A percentile compares a stretch with the other conserved stretches of the same genome.
Conservation (phyloP, 805 yeast genomes). For the Brettanomyces custersianus region DNA sequence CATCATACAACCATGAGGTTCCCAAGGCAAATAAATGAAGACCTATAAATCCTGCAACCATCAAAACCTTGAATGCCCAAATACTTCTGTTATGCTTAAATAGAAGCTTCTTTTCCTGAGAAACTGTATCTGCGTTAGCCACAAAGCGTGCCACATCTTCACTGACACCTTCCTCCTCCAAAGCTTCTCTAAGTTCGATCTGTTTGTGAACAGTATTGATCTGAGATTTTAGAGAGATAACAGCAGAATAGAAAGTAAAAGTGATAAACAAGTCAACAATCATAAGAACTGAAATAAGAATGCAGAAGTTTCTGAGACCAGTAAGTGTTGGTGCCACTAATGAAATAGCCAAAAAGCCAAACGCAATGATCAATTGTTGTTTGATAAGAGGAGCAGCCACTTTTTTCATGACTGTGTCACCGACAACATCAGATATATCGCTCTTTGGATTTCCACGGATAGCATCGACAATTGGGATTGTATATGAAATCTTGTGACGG, state of each 20-base stretch:
- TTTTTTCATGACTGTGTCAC: slow-evolving; percentile 23
- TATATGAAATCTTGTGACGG: slow-evolving; percentile 70
- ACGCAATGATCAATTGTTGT: slow-evolving; percentile 67
- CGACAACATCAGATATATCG: slow-evolving; percentile 25
- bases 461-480: slow-evolving; percentile 46
- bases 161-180: slow-evolving; percentile 90
- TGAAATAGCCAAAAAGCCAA: slow-evolving; percentile 60
- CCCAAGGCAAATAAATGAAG: slow-evolving; percentile 64
- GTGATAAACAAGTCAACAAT: slow-evolving; percentile 64
- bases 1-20: slow-evolving; percentile 58
- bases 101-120: slow-evolving; percentile 19
- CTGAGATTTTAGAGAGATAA: slow-evolving; percentile 81
- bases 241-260: slow-evolving; percentile 74
- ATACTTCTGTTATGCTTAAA: slow-evolving; percentile 34
- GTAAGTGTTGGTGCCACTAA: slow-evolving; percentile 57
- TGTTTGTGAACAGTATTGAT: slow-evolving; percentile 79
- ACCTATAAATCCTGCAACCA: slow-evolving; percentile 49
- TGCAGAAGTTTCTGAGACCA: slow-evolving; percentile 74
- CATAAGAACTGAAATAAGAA: slow-evolving; percentile 62
- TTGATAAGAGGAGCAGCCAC: slow-evolving; percentile 50
- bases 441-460: slow-evolving; percentile 19
- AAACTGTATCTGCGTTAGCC: slow-evolving; percentile 26
- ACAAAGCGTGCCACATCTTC: slow-evolving; percentile 67
- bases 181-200: slow-evolving; percentile 62
- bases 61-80: slow-evolving; percentile 48